Base-by-base conservation (phyloP, 1,284 basidiomycete species). In the Pyrrhoderma noxium region DNA sequence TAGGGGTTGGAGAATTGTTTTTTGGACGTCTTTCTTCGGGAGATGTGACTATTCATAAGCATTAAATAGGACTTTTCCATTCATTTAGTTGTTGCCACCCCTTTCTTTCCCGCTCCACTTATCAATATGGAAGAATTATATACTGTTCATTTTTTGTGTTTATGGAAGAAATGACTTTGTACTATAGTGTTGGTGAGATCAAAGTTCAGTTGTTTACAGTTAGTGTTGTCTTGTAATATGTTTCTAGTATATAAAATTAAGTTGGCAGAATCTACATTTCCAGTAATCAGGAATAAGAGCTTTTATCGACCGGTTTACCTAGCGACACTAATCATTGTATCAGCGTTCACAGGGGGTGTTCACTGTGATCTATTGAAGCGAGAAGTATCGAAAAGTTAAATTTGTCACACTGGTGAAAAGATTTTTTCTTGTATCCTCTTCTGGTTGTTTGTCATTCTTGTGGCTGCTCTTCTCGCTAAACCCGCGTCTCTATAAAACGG, bases 1-100 rank as follows among this genome's bases (percentile, higher is more conserved):
- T 83, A 34, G 80, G 76, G 14, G 61, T 81, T 35, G 85, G 85
- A 31, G 86, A 88, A 64, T 64, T 78, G 13, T 48, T 82, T 37
- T 85, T 86, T 60, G 84, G 85, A n/a, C 56, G 60, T n/a, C 36
- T 50, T 35, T 46, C 44, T 21, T 34, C 36, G 18, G 16, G 25
- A 18, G 34, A 31, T 18, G 13, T 35, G 5, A 21, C 31, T n/a
- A 35, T 35, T 19, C 51, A 53, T 25, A 45, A 42, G 22, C 46
- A 49, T 14, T 48, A 44, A 25, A n/a, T 14, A 13, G 25, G 27
- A 22, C 16, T n/a, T 14, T 45, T 11, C 3, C 22, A 8, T 19
- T 22, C 13, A 19, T 45, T 35, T 34, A n/a, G 45, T 8, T 9
- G 14, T 43, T 45, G 16, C 43, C n/a, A 40, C 31, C 23, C n/a